Base-by-base conservation (phyloP, 2,329 filamentous ascomycete genomes). In the Eutypa lata region DNA sequence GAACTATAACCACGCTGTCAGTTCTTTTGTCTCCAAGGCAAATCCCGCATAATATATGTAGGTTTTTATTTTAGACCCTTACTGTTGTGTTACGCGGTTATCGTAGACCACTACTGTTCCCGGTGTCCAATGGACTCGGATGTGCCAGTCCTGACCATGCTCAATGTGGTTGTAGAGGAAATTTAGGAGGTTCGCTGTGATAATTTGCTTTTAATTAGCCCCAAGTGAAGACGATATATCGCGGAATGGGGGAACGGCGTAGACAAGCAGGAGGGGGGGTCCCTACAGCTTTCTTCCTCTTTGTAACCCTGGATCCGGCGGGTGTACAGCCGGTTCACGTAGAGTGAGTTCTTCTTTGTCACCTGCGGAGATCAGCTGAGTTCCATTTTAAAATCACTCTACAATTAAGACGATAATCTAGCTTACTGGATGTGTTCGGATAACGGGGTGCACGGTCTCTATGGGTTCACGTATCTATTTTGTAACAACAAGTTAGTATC, bases 361-460 rank as follows among this genome's bases (percentile, higher is more conserved):
- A 54, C 53, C 53, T 54, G 22, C 26, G 26, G 19, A 31, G 16
- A 42, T 33, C 33, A 49, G n/a, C 13, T 40, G n/a, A 18, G 26
- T 38, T 16, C 44, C 3, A 21, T 19, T 19, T 18, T 13, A 37
- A 62, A 51, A 54, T 31, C 10, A 10, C 6, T 31, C 26, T 31
- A 6, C n/a, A n/a, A n/a, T n/a, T n/a, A n/a, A n/a, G 26, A 31
- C 26, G 26, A 10, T 10, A 10, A 10, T 63, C 61, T 11, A 60
- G 52, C 64, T 62, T 19, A 66, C 65, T 6, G 65, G 65, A 47
- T 66, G 65, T 3, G 64, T 67, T 31, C 65, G 58, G 26, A 66
- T 52, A 1, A 62, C 59, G 8, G 63, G 64, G 43, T 67, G 64
- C 35, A 64, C 59, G 1, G 61, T 62, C 43, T 65, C 64, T 33